A percentile compares a stretch with the other conserved stretches of the same genome.
These are phyloP conservation scores for Hemileccinum impolitum DNA, from an alignment of 768 basidiomycete genomes.

Conservation along the genomic window DNA sequence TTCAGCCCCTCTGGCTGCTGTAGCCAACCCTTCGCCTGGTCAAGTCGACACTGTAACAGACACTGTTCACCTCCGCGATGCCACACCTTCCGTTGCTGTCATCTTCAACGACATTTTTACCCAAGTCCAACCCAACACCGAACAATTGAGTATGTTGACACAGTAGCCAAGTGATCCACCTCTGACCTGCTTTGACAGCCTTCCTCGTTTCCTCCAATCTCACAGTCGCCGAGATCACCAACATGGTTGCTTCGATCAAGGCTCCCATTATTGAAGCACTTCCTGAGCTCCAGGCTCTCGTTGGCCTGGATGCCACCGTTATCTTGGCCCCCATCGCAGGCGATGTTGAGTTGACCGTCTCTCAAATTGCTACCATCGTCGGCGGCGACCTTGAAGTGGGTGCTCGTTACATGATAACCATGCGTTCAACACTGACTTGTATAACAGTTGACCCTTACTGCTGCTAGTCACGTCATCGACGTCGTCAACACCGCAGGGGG, in stretches of 20 bases:
- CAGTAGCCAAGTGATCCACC: not conserved
- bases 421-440: not conserved
- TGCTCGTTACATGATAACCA: not conserved
- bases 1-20: too few species aligned
- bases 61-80: not conserved
- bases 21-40: not conserved
- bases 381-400: constrained; percentile 21
- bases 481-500: not conserved
- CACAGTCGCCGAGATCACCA: constrained; percentile 18
- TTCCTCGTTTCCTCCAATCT: constrained; percentile 23
- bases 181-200: constrained; percentile 16
- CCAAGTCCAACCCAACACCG: constrained; percentile 14
- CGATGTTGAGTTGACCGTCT: constrained; percentile 23
- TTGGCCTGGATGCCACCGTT: constrained; percentile 15
- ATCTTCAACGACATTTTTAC: constrained; percentile 23
- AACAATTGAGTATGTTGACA: constrained; percentile 28
- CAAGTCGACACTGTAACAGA: not conserved
- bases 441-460: constrained; percentile 26
- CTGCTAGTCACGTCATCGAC: constrained; percentile 22
- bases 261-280: constrained; percentile 20
- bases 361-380: constrained; percentile 24
- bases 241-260: constrained; percentile 24
- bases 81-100: constrained; percentile 19
- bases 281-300: constrained; percentile 24
- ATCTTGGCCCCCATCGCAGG: constrained; percentile 27